Evolutionary conservation across 768 basidiomycete genomes (phyloP).

Genomic region (Lentinula raphanica): DNA sequence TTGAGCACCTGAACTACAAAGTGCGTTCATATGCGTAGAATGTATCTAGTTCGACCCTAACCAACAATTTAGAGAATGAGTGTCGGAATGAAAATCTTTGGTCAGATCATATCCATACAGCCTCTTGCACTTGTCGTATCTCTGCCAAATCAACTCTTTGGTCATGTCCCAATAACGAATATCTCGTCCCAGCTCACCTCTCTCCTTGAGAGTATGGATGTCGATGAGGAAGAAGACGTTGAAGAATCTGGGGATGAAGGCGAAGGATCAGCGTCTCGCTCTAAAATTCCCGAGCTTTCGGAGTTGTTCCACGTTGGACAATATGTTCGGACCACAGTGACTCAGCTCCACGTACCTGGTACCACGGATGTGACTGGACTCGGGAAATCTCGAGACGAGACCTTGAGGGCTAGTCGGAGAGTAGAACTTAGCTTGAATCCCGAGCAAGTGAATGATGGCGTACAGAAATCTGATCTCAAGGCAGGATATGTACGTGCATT

Average conservation of each 20-base stretch:
- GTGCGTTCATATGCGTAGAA: slow-evolving; percentile 29
- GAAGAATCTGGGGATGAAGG: slow-evolving; percentile 42
- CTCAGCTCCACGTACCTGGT: slow-evolving; percentile 63
- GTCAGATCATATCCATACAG: slow-evolving; percentile 81
- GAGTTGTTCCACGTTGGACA: slow-evolving; percentile 82
- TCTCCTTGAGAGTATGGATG: slow-evolving; percentile 59
- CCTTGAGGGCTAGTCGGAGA: slow-evolving; percentile 61
- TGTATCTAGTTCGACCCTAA: neutral
- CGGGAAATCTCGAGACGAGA: slow-evolving; percentile 62
- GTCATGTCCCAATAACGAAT: slow-evolving; percentile 91
- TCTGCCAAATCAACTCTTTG: slow-evolving; percentile 92
- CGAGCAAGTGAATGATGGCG: slow-evolving; percentile 75
- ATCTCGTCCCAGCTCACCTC: slow-evolving; percentile 75
- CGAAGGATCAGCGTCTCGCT: slow-evolving; percentile 34
- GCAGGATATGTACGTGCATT: slow-evolving; percentile 61
- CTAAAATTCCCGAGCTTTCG: slow-evolving; percentile 58
- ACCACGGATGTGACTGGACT: slow-evolving; percentile 52
- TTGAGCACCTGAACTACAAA: slow-evolving; percentile 94
- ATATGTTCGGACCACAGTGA: slow-evolving; percentile 77
- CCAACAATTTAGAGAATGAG: slow-evolving; percentile 55
- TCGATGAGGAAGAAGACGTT: slow-evolving; percentile 44
- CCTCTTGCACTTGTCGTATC: slow-evolving; percentile 89
- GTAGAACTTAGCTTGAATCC: slow-evolving; percentile 85
- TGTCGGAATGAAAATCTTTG: slow-evolving; percentile 82
- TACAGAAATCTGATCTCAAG: slow-evolving; percentile 73